Percentiles rank a stretch among this genome's conserved stretches.
These are phyloP conservation scores for Podospora australis DNA, from an alignment of 495 filamentous ascomycete genomes.

Conservation along the genomic window DNA sequence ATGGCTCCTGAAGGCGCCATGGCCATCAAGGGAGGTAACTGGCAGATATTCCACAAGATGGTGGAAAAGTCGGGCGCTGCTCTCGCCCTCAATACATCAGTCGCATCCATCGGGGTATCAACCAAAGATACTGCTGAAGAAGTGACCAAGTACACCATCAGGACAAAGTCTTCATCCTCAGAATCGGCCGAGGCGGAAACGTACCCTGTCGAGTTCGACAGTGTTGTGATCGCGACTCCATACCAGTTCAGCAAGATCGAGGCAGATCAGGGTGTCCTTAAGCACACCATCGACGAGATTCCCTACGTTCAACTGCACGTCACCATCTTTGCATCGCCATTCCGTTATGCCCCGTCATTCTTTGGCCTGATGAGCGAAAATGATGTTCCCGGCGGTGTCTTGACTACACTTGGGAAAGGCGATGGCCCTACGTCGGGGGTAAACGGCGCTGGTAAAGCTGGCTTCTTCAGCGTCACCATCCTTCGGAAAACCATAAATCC, in stretches of 20 bases:
- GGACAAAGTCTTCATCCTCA: slow-evolving; percentile 26
- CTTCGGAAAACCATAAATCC: slow-evolving; percentile 59
- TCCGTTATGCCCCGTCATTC: slow-evolving; percentile 54
- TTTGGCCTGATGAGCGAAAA: slow-evolving; percentile 56
- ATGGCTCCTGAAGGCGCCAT: slow-evolving; percentile 86
- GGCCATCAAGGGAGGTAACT: slow-evolving; percentile 79
- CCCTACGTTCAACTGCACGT: slow-evolving; percentile 81
- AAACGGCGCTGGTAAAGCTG: slow-evolving; percentile 57
- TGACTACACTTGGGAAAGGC: slow-evolving; percentile 71
- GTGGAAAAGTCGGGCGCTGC: slow-evolving; percentile 54
- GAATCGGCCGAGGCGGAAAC: slow-evolving; percentile 3
- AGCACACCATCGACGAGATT: slow-evolving; percentile 57
- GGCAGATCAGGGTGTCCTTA: slow-evolving; percentile 33
- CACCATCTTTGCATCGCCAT: slow-evolving; percentile 77
- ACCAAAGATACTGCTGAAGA: slow-evolving; percentile 14
- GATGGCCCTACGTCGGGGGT: slow-evolving; percentile 42
- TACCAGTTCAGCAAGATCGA: slow-evolving; percentile 63
- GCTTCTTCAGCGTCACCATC: slow-evolving; percentile 84
- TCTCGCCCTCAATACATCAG: slow-evolving; percentile 62
- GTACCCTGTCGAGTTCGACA: slow-evolving; percentile 56
- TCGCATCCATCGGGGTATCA: slow-evolving; percentile 52
- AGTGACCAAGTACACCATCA: slow-evolving; percentile 47
- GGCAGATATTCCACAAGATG: slow-evolving; percentile 88
- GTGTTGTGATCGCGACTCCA: slow-evolving; percentile 73
- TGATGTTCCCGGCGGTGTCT: slow-evolving; percentile 60